phyloP scores from a whole-genome alignment of 2,329 filamentous ascomycete species.

The Monosporascus sp. region DNA sequence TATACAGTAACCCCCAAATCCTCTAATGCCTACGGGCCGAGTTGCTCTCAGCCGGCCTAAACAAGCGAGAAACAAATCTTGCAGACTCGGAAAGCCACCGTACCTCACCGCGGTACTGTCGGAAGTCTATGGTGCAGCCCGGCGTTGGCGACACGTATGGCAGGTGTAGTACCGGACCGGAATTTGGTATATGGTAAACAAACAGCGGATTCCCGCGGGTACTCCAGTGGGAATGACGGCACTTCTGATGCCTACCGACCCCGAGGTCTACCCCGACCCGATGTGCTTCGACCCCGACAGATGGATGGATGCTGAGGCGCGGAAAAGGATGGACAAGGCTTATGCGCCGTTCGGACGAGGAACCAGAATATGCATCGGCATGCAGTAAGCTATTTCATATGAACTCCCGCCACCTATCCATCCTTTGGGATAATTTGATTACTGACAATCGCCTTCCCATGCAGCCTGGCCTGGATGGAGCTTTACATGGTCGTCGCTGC shows the following conservation, averaged over 20 bases:
- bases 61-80: conserved; percentile 3
- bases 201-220: conserved; percentile 16
- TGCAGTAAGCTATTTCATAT: conserved; percentile 12
- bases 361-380: conserved; percentile 15
- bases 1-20: not conserved
- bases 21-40: conserved; percentile 5
- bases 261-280: conserved; percentile 9
- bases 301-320: conserved; percentile 11
- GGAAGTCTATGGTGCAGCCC: conserved; percentile 40
- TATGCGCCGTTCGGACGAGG: conserved; percentile 15
- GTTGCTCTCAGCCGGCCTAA: conserved; percentile 5
- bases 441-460: not conserved
- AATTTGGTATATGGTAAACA: conserved; percentile 9
- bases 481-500: conserved; percentile 5
- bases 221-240: conserved; percentile 20
- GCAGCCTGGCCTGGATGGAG: conserved; percentile 12
- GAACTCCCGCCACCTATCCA: not conserved
- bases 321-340: conserved; percentile 6
- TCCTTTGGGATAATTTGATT: not conserved
- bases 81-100: conserved; percentile 9
- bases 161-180: conserved; percentile 32
- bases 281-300: conserved; percentile 16
- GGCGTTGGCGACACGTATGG: conserved; percentile 31
- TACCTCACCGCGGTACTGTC: conserved; percentile 39
- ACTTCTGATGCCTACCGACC: conserved; percentile 15